These are phyloP conservation scores for Aspergillus persii DNA, from an alignment of 2,329 filamentous ascomycete species.

Conservation along the genomic window DNA sequence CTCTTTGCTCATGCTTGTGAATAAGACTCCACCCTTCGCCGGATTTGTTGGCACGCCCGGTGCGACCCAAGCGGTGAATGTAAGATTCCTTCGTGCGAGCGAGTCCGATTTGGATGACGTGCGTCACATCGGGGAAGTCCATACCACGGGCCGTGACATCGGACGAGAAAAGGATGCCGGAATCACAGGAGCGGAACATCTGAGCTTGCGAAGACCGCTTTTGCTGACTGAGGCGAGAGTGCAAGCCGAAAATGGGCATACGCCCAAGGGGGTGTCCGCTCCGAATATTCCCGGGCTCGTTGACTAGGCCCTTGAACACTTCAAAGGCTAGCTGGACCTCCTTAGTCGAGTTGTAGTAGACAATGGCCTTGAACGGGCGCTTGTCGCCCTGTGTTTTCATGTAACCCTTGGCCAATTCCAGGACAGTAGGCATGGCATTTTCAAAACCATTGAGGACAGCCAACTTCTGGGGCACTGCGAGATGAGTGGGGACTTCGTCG, in stretches of 20 bases:
- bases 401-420: conserved; percentile 70
- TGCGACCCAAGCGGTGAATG: conserved; percentile 75
- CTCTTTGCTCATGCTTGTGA: conserved; percentile 49
- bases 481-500: conserved; percentile 81
- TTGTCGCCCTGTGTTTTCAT: conserved; percentile 33
- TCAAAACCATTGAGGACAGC: conserved; percentile 67
- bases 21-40: conserved; percentile 63
- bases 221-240: conserved; percentile 71
- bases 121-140: conserved; percentile 79
- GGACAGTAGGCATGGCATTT: conserved; percentile 71
- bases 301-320: conserved; percentile 54
- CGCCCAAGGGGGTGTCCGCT: conserved; percentile 30
- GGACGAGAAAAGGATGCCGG: conserved; percentile 70
- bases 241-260: conserved; percentile 60
- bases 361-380: conserved; percentile 87
- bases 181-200: conserved; percentile 63
- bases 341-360: conserved; percentile 81
- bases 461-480: conserved; percentile 76
- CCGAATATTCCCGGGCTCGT: conserved; percentile 29
- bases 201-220: conserved; percentile 70
- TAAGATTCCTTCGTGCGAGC: conserved; percentile 68
- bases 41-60: conserved; percentile 64
- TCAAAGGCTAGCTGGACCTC: conserved; percentile 65
- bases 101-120: conserved; percentile 70
- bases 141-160: conserved; percentile 80